Evolutionary conservation across 495 filamentous ascomycete genomes (phyloP).

Genomic region (Xylaria longipes): DNA sequence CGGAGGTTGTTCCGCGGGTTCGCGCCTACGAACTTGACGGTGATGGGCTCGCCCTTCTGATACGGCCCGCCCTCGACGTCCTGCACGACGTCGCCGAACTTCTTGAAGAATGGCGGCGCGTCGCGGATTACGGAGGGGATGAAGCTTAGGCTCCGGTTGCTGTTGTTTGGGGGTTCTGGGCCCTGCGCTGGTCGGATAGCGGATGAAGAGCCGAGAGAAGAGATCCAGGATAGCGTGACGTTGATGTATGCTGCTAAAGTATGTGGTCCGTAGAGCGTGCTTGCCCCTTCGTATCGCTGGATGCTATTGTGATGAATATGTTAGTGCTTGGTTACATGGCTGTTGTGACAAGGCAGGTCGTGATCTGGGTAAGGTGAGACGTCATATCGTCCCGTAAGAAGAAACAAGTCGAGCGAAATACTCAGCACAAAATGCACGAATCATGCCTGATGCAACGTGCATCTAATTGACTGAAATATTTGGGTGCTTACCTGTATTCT

Average conservation of each 20-base stretch:
- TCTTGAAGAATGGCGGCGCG: constrained; percentile 69
- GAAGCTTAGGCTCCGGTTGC: constrained; percentile 79
- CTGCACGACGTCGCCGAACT: constrained; percentile 74
- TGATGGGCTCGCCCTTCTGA: constrained; percentile 61
- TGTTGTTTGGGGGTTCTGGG: constrained; percentile 80
- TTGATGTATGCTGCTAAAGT: constrained; percentile 92
- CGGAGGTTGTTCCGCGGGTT: constrained; percentile 89
- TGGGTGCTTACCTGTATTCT: constrained; percentile 66
- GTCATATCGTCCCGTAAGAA: background rate
- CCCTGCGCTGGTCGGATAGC: constrained; percentile 58
- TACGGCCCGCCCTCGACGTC: constrained; percentile 62
- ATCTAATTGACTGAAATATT: background rate
- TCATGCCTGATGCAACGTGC: background rate
- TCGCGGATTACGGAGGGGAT: constrained; percentile 83
- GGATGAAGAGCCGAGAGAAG: constrained; percentile 64
- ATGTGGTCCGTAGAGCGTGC: constrained; percentile 92
- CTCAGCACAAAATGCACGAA: background rate
- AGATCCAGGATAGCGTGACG: constrained; percentile 73
- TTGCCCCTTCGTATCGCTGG: constrained; percentile 95
- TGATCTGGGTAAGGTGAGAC: background rate
- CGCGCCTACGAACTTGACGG: constrained; percentile 79
- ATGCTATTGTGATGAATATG: constrained; percentile 46
- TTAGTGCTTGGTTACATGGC: constrained; percentile 10
- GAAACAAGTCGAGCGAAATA: background rate
- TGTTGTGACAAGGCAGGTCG: background rate